phyloP scores from a whole-genome alignment of 1,284 basidiomycete species.

The Boletus mariae region DNA sequence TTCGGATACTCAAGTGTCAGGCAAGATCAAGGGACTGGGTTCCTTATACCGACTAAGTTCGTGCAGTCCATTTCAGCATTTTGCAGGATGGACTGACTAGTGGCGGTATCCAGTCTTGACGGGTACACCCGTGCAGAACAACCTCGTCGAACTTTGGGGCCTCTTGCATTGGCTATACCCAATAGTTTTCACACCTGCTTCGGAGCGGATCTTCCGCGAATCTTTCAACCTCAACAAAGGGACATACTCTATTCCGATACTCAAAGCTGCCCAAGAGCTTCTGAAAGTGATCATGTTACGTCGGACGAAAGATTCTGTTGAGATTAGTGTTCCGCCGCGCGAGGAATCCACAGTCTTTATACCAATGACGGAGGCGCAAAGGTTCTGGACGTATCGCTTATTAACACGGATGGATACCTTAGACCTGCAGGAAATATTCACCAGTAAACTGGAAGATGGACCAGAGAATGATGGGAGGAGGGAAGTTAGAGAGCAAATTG shows the following conservation, averaged over 20 bases:
- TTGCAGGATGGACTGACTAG: conserved; percentile 4
- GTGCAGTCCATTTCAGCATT: conserved; percentile 5
- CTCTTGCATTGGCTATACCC: conserved; percentile 57
- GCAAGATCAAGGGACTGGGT: conserved; percentile 46
- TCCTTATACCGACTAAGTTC: conserved; percentile 49
- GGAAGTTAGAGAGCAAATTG: conserved; percentile 41
- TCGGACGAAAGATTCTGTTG: conserved; percentile 53
- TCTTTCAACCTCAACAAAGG: conserved; percentile 52
- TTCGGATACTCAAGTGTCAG: conserved; percentile 41
- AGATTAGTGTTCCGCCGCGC: conserved; percentile 49
- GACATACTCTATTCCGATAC: conserved; percentile 46
- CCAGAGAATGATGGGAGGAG: conserved; percentile 34
- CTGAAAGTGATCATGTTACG: conserved; percentile 55
- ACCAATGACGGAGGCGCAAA: conserved; percentile 55
- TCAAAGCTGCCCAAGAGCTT: conserved; percentile 46
- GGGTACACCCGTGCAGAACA: conserved; percentile 63
- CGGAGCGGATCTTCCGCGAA: conserved; percentile 46
- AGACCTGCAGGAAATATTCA: conserved; percentile 48
- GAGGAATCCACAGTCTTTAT: conserved; percentile 57
- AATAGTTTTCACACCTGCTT: conserved; percentile 45
- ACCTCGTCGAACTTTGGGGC: conserved; percentile 56
- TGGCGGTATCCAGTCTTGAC: conserved; percentile 45
- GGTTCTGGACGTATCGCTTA: conserved; percentile 60
- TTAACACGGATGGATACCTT: conserved; percentile 49
- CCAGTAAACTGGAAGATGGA: conserved; percentile 31